These are phyloP conservation scores for Aspergillus sp. DNA, from an alignment of 2,329 filamentous ascomycete species.

Conservation along the genomic window DNA sequence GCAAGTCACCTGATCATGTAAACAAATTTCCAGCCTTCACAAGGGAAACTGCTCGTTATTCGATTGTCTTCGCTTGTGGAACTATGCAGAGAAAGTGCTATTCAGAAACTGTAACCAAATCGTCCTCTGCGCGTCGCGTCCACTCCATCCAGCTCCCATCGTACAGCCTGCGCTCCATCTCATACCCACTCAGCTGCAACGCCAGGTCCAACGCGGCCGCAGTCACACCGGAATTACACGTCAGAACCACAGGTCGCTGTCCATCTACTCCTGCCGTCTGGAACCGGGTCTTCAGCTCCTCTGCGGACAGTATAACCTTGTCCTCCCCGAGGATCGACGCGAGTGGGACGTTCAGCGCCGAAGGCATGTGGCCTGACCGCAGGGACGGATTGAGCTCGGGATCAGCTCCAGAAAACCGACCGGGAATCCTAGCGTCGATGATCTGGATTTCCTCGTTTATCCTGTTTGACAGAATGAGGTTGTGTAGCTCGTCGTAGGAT, in stretches of 20 bases:
- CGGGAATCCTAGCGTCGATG: slow-evolving; percentile 21
- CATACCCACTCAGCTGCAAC: slow-evolving; percentile 19
- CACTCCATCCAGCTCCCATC: slow-evolving; percentile 36
- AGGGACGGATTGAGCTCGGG: slow-evolving; percentile 16
- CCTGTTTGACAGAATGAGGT: not conserved
- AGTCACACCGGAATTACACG: slow-evolving; percentile 33
- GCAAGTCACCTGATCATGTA: too few species aligned
- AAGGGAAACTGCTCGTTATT: too few species aligned
- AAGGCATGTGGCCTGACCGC: slow-evolving; percentile 26
- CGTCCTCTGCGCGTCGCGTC: slow-evolving; percentile 17
- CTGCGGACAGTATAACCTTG: slow-evolving; percentile 8
- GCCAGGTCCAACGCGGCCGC: slow-evolving; percentile 28
- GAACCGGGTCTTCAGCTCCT: slow-evolving; percentile 16
- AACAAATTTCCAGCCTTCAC: too few species aligned
- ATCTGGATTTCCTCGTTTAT: slow-evolving; percentile 15
- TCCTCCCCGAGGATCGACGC: slow-evolving; percentile 18
- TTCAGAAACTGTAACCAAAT: not conserved
- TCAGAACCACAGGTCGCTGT: slow-evolving; percentile 19
- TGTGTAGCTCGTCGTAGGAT: slow-evolving; percentile 16
- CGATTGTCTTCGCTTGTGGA: too few species aligned
- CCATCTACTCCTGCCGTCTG: slow-evolving; percentile 17
- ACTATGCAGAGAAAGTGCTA: too few species aligned
- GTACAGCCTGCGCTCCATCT: slow-evolving; percentile 23
- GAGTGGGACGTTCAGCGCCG: slow-evolving; percentile 27
- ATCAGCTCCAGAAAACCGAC: slow-evolving; percentile 21